Evolutionary conservation across 371 early-diverging fungal species (phyloP).

Genomic region (Zopfochytrium polystomum): DNA sequence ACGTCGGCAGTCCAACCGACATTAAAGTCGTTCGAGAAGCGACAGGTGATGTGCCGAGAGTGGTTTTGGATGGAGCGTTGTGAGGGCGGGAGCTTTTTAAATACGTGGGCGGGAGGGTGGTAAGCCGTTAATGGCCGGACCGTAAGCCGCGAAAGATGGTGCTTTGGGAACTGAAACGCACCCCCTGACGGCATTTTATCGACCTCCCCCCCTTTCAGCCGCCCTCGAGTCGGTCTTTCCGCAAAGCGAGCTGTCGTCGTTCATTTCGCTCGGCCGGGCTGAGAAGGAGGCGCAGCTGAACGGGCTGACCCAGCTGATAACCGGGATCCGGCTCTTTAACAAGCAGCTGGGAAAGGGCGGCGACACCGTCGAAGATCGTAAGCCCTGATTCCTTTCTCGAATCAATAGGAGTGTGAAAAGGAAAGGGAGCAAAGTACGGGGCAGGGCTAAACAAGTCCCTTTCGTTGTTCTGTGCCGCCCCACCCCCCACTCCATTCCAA

Average conservation of each 20-base stretch:
- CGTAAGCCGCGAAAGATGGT: too few species aligned
- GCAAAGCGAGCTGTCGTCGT: conserved; percentile 50
- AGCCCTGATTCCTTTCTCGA: conserved; percentile 7
- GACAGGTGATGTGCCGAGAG: conserved; percentile 35
- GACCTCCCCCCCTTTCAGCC: conserved; percentile 32
- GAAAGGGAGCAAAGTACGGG: too few species aligned
- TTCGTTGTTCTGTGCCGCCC: too few species aligned
- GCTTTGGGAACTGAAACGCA: background rate
- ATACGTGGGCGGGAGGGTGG: too few species aligned
- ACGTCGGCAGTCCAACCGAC: conserved; percentile 50
- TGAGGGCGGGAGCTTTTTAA: too few species aligned
- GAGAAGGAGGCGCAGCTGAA: conserved; percentile 56
- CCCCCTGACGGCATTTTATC: background rate
- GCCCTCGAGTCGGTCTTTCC: conserved; percentile 60
- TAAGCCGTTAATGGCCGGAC: too few species aligned
- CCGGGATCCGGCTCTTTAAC: conserved; percentile 57
- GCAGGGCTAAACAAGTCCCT: too few species aligned
- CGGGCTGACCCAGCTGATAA: conserved; percentile 52
- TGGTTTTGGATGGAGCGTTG: too few species aligned
- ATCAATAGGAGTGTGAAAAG: too few species aligned
- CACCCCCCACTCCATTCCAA: too few species aligned
- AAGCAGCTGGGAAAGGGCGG: conserved; percentile 56
- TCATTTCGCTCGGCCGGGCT: conserved; percentile 43
- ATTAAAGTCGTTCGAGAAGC: conserved; percentile 54
- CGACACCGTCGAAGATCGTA: conserved; percentile 48